Percentiles rank a stretch among this genome's conserved stretches.
Conservation (phyloP, 2,329 filamentous ascomycete species). For the Hymenotorrendiella dingleyae region DNA sequence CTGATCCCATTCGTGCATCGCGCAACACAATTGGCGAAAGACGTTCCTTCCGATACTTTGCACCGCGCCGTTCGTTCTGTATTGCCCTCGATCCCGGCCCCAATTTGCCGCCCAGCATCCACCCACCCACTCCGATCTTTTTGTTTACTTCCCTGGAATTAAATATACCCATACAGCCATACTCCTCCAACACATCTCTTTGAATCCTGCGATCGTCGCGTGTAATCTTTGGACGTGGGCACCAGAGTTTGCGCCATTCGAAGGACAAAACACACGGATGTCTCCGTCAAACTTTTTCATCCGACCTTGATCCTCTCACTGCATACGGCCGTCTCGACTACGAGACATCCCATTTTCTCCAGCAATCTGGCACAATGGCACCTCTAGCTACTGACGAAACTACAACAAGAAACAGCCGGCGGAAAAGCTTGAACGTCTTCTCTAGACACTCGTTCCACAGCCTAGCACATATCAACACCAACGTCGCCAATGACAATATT, state of each 20-base stretch:
- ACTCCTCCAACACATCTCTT: not conserved
- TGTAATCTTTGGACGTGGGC: not conserved
- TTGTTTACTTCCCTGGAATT: slow-evolving; percentile 1
- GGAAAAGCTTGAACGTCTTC: slow-evolving; percentile 29
- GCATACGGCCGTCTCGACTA: not conserved
- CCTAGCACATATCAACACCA: slow-evolving; percentile 26
- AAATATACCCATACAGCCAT: slow-evolving; percentile 2
- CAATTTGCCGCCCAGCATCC: not conserved
- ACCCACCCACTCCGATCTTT: not conserved
- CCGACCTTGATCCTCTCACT: not conserved
- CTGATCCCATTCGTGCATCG: too few relatives aligned
- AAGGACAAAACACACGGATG: slow-evolving; percentile 4
- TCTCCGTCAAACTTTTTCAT: not conserved
- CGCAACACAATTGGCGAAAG: too few relatives aligned
- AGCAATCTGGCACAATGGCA: slow-evolving; percentile 21
- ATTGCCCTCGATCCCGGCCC: too few relatives aligned
- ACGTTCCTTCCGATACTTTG: slow-evolving; percentile 1
- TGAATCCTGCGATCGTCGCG: not conserved
- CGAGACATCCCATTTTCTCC: slow-evolving; percentile 6
- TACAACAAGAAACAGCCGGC: slow-evolving; percentile 17
- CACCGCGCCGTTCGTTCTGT: too few relatives aligned
- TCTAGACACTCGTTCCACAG: slow-evolving; percentile 18
- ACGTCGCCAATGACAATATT: slow-evolving; percentile 10
- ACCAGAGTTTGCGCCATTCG: not conserved
- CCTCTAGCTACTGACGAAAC: slow-evolving; percentile 17